phyloP scores from a whole-genome alignment of 2,329 filamentous ascomycete genomes.

The Monilinia laxa region DNA sequence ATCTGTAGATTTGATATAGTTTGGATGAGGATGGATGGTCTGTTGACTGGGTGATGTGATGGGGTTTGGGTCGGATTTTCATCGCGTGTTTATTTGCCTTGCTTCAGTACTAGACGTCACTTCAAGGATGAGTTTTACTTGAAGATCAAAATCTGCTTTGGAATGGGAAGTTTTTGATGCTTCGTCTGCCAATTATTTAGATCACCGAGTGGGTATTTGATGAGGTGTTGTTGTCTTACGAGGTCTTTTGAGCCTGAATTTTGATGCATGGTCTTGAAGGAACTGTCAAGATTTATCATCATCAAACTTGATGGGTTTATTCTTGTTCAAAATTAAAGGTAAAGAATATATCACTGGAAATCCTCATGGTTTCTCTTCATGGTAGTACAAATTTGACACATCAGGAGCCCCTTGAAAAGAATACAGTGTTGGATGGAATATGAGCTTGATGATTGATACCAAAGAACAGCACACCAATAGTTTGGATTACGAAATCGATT shows the following conservation, averaged over 20 bases:
- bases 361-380: not conserved
- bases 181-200: too few species aligned
- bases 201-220: too few species aligned
- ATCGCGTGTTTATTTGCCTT: too few species aligned
- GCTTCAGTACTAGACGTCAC: too few species aligned
- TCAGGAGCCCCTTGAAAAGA: not conserved
- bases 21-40: not conserved
- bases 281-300: not conserved
- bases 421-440: not conserved
- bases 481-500: not conserved
- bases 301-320: not conserved
- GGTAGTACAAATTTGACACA: not conserved
- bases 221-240: too few species aligned
- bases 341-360: not conserved
- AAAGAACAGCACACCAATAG: not conserved
- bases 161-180: too few species aligned
- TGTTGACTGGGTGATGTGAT: not conserved
- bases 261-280: too few species aligned
- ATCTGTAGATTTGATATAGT: fast-evolving
- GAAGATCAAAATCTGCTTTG: too few species aligned
- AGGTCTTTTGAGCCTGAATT: too few species aligned
- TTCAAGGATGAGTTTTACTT: too few species aligned
- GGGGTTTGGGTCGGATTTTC: too few species aligned
- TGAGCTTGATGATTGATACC: too few species aligned
- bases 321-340: not conserved